phyloP scores from a whole-genome alignment of 2,329 filamentous ascomycete species.

The Gliomastix tumulicola region DNA sequence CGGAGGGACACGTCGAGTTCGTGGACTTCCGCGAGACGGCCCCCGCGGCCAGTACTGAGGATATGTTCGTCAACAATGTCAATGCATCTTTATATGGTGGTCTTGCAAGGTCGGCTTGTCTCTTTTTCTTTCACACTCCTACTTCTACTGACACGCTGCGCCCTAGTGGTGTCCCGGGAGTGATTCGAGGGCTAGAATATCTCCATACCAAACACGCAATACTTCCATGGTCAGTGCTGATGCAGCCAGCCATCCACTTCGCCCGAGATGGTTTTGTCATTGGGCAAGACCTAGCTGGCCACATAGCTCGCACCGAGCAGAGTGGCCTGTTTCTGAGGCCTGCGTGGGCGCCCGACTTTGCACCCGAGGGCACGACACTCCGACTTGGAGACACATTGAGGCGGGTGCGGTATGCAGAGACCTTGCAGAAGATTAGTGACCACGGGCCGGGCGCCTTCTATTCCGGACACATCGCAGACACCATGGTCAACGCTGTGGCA shows the following conservation, averaged over 20 bases:
- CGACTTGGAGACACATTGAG: conserved; percentile 68
- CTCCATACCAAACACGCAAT: conserved; percentile 62
- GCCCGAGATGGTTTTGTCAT: conserved; percentile 69
- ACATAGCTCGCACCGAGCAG: conserved; percentile 49
- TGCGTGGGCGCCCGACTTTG: conserved; percentile 78
- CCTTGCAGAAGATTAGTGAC: conserved; percentile 62
- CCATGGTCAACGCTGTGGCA: conserved; percentile 60
- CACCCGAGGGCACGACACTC: conserved; percentile 62
- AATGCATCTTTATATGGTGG: conserved; percentile 60
- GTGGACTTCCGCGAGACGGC: conserved; percentile 84
- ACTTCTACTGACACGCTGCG: too few relatives aligned
- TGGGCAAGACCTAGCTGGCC: conserved; percentile 61
- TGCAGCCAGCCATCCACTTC: conserved; percentile 64
- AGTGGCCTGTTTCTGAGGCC: conserved; percentile 60
- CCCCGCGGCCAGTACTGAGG: conserved; percentile 67
- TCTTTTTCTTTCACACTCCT: not conserved
- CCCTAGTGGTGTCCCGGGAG: conserved; percentile 63
- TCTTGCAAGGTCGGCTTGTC: conserved; percentile 47
- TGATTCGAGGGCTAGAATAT: conserved; percentile 66
- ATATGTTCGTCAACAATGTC: conserved; percentile 73
- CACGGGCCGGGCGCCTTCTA: conserved; percentile 65
- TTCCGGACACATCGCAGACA: conserved; percentile 58
- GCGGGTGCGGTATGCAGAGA: conserved; percentile 66
- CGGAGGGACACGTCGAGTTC: conserved; percentile 64
- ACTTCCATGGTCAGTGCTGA: conserved; percentile 58